Conservation (phyloP, 2,329 filamentous ascomycete species). For the Aspergillus proliferans region DNA sequence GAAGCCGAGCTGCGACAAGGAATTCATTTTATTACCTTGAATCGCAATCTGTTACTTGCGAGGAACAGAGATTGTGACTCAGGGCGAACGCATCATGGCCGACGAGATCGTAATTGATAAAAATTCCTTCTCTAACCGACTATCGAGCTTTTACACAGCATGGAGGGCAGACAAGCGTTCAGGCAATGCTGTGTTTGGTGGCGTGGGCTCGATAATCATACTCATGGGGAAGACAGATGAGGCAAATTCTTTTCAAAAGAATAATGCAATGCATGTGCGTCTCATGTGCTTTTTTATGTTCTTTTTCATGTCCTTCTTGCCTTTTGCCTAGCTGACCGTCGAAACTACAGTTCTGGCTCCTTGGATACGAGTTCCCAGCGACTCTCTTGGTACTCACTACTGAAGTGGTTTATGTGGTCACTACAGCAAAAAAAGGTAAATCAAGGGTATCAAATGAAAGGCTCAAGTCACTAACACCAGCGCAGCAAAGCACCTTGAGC, state of each 20-base stretch:
- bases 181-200: constrained; percentile 76
- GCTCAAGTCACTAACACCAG: too few species aligned
- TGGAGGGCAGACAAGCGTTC: constrained; percentile 96
- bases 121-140: constrained; percentile 86
- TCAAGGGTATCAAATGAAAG: not conserved
- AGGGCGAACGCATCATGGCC: constrained; percentile 44
- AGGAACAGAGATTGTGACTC: not conserved
- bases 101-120: constrained; percentile 93
- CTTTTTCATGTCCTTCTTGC: not conserved
- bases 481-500: constrained; percentile 83
- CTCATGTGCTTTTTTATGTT: constrained; percentile 2
- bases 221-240: constrained; percentile 96
- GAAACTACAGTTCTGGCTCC: constrained; percentile 76
- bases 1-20: too few species aligned
- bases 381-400: constrained; percentile 88
- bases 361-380: constrained; percentile 97
- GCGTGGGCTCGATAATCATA: constrained; percentile 78
- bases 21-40: too few species aligned
- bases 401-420: constrained; percentile 85
- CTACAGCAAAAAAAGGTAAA: constrained; percentile 92
- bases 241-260: constrained; percentile 81
- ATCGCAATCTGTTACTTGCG: not conserved
- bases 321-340: not conserved
- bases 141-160: constrained; percentile 76
- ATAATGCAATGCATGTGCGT: constrained; percentile 89